Evolutionary conservation across 768 basidiomycete genomes (phyloP).

Genomic region (Rhizopogon vinicolor): DNA sequence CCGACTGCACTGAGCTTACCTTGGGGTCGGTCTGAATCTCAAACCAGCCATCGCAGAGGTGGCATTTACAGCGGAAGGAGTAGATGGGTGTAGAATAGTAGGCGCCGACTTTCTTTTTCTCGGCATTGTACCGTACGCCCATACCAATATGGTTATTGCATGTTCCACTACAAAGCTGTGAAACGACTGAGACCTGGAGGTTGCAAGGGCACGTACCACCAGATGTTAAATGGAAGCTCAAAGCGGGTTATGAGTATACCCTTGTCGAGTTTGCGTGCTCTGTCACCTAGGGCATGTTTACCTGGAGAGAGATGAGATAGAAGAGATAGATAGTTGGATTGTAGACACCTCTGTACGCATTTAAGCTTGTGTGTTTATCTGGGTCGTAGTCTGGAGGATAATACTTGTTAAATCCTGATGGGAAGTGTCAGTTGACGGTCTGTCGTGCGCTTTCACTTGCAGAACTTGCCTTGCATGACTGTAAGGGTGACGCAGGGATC

Average conservation of each 20-base stretch:
- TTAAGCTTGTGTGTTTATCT: slow-evolving; percentile 66
- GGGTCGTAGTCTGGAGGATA: slow-evolving; percentile 76
- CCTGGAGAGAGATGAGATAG: slow-evolving; percentile 38
- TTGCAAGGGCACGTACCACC: slow-evolving; percentile 61
- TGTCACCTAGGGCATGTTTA: slow-evolving; percentile 90
- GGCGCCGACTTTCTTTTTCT: slow-evolving; percentile 94
- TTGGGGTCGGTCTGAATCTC: slow-evolving; percentile 97
- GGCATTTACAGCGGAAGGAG: slow-evolving; percentile 97
- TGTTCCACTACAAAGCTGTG: slow-evolving; percentile 55
- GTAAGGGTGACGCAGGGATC: background rate
- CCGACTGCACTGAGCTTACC: slow-evolving; percentile 36
- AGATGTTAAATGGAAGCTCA: slow-evolving; percentile 94
- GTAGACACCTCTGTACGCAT: slow-evolving; percentile 59
- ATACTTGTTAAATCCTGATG: slow-evolving; percentile 70
- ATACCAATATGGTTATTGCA: slow-evolving; percentile 98
- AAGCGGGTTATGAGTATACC: slow-evolving; percentile 95
- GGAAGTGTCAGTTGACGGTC: slow-evolving; percentile 5
- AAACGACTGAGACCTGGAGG: background rate
- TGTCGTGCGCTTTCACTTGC: background rate
- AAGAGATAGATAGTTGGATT: background rate
- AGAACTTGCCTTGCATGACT: slow-evolving; percentile 38
- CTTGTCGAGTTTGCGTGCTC: slow-evolving; percentile 93
- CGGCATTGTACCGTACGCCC: slow-evolving; percentile 99
- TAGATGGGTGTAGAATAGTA: slow-evolving; percentile 95
- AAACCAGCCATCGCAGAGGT: slow-evolving; percentile 94